Percentiles rank a stretch among this genome's conserved stretches.
Evolutionary conservation across 768 basidiomycete genomes (phyloP).

Genomic region (Amanita exitialis): DNA sequence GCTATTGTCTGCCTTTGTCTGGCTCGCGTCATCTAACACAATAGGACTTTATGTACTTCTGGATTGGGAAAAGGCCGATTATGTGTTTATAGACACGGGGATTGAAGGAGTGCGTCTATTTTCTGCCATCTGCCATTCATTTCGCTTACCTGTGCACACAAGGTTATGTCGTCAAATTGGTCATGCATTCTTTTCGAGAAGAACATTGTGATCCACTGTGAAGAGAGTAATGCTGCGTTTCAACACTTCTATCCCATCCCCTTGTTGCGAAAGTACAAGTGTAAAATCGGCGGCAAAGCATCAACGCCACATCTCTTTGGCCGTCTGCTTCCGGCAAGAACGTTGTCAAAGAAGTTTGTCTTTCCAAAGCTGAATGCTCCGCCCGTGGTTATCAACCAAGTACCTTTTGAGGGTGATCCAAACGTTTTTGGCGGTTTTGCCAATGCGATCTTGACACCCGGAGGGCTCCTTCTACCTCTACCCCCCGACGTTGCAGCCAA

Average conservation of each 20-base stretch:
- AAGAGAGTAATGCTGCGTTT: conserved; percentile 53
- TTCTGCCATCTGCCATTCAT: conserved; percentile 2
- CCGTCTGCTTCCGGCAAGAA: conserved; percentile 32
- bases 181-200: conserved; percentile 59
- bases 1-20: conserved; percentile 62
- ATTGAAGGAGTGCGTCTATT: conserved; percentile 54
- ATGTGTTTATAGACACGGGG: conserved; percentile 65
- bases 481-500: conserved; percentile 2
- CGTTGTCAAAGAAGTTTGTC: conserved; percentile 41
- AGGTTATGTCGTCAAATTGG: conserved; percentile 68
- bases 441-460: conserved; percentile 3
- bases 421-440: background rate
- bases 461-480: conserved; percentile 1
- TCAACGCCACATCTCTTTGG: conserved; percentile 30
- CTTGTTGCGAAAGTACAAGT: conserved; percentile 24
- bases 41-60: conserved; percentile 54
- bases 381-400: conserved; percentile 1
- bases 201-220: conserved; percentile 66
- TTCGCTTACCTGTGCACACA: background rate
- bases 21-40: conserved; percentile 43
- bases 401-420: background rate
- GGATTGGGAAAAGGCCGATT: conserved; percentile 58
- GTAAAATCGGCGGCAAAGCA: conserved; percentile 15
- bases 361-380: conserved; percentile 24
- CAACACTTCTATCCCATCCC: conserved; percentile 62